Conservation (phyloP, 2,329 filamentous ascomycete species). For the Arthroderma sp. region DNA sequence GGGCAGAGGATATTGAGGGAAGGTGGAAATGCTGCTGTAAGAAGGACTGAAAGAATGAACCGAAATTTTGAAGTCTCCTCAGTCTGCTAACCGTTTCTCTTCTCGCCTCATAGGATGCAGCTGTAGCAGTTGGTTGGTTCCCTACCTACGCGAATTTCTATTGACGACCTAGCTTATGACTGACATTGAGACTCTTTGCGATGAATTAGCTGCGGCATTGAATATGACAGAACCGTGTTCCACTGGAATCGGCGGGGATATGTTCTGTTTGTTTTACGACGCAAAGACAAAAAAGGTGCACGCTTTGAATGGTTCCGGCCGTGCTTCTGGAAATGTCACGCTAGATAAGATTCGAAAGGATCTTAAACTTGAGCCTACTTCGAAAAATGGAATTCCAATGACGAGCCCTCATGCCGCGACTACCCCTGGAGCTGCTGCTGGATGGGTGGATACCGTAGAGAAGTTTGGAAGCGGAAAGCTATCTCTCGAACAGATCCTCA, state of each 20-base stretch:
- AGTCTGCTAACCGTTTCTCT: not conserved
- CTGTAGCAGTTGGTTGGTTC: slow-evolving; percentile 70
- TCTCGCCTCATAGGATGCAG: slow-evolving; percentile 59
- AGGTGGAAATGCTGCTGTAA: slow-evolving; percentile 84
- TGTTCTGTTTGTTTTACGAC: slow-evolving; percentile 91
- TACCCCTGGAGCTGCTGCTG: slow-evolving; percentile 78
- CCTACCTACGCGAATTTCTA: not conserved
- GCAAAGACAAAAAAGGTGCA: slow-evolving; percentile 68
- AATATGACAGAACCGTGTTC: slow-evolving; percentile 89
- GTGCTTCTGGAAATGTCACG: slow-evolving; percentile 55
- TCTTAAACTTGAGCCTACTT: slow-evolving; percentile 50
- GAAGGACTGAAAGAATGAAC: no score
- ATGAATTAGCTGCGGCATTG: slow-evolving; percentile 58
- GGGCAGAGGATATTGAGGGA: slow-evolving; percentile 72
- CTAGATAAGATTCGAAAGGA: slow-evolving; percentile 58
- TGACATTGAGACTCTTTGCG: no score
- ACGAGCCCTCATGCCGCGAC: slow-evolving; percentile 68
- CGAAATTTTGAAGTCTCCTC: no score
- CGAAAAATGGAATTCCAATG: slow-evolving; percentile 53
- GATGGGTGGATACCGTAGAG: slow-evolving; percentile 82
- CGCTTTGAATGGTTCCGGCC: slow-evolving; percentile 86
- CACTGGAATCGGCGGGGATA: slow-evolving; percentile 91
- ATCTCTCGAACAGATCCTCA: slow-evolving; percentile 60
- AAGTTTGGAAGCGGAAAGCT: slow-evolving; percentile 82
- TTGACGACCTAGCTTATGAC: not conserved